Conservation (phyloP, 768 basidiomycete species). For the Pleurotus tuoliensis region DNA sequence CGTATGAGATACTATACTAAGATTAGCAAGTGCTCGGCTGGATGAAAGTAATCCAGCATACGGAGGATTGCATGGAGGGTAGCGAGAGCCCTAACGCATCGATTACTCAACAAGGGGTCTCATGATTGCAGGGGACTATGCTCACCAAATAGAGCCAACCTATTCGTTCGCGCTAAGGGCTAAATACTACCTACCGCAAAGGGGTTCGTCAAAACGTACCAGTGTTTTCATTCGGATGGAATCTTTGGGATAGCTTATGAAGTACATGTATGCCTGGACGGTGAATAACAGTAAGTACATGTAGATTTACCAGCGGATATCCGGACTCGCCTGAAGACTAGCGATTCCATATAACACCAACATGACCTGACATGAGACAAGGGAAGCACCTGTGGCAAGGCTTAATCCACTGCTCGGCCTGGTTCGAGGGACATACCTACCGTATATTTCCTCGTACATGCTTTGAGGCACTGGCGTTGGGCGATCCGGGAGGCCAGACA, state of each 20-base stretch:
- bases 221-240: not conserved
- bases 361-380: conserved; percentile 1
- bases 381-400: not conserved
- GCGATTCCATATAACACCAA: conserved; percentile 1
- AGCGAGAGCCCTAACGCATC: not conserved
- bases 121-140: not conserved
- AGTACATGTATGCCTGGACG: not conserved
- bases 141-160: conserved; percentile 3
- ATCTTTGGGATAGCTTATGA: not conserved
- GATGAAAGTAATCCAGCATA: not conserved
- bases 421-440: not conserved
- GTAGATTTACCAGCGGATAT: not conserved
- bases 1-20: not conserved
- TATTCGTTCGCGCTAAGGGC: not conserved
- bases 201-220: not conserved
- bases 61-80: not conserved
- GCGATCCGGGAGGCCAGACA: conserved; percentile 7
- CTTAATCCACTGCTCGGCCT: not conserved
- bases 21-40: too few species aligned
- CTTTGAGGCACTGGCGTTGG: not conserved
- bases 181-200: too few species aligned
- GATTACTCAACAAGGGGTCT: not conserved
- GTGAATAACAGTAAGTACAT: not conserved
- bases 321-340: not conserved
- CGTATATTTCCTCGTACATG: conserved; percentile 3